Conservation (phyloP, 2,329 filamentous ascomycete species). For the Ceratocystis variospora region DNA sequence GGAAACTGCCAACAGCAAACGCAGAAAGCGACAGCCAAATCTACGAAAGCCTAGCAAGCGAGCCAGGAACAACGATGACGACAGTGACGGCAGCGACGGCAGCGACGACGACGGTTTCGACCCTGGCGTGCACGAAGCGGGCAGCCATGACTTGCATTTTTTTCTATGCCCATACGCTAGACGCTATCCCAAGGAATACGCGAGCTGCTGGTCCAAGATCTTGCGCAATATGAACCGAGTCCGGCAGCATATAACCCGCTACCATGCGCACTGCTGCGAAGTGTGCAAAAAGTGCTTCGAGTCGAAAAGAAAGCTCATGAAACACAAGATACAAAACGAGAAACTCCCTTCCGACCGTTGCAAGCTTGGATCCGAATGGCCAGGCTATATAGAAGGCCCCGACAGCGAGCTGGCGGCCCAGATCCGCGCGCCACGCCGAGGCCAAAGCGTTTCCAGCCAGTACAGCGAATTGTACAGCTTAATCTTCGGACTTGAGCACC, state of each 20-base stretch:
- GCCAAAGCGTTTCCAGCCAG: no score
- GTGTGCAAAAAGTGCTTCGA: not conserved
- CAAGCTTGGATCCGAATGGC: no score
- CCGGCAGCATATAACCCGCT: constrained; percentile 1
- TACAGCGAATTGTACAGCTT: no score
- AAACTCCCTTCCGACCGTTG: no score
- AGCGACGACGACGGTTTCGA: not conserved
- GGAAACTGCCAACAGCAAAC: not conserved
- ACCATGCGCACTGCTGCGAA: not conserved
- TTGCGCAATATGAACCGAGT: not conserved
- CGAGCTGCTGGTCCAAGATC: not conserved
- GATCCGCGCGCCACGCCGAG: no score
- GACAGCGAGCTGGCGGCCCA: no score
- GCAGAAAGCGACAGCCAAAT: not conserved
- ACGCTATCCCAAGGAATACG: no score
- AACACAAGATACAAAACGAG: no score
- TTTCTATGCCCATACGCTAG: not conserved
- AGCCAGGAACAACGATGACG: not conserved
- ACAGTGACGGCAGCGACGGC: not conserved
- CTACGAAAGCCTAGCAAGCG: not conserved
- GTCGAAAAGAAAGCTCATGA: not conserved
- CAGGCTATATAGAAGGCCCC: no score
- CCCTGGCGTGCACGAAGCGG: not conserved
- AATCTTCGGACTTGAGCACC: no score
- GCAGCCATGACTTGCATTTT: not conserved